Evolutionary conservation across 805 yeast species (phyloP).

Genomic region (Kodamaea laetipori): DNA sequence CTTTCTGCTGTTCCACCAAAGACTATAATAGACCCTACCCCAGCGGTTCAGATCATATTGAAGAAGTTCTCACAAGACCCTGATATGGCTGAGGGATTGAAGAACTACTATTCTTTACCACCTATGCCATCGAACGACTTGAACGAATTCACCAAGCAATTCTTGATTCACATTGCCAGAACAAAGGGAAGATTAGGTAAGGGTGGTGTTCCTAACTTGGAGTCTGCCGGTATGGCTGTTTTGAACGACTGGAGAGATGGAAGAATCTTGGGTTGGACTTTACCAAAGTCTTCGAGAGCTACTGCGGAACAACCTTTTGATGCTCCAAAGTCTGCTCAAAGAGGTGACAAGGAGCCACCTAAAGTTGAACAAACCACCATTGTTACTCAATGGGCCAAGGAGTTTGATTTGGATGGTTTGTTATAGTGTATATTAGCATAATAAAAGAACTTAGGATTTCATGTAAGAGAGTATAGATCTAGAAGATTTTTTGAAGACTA

Average conservation of each 20-base stretch:
- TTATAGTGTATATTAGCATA: constrained; percentile 32
- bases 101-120: constrained; percentile 74
- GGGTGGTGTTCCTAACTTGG: constrained; percentile 91
- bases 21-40: constrained; percentile 78
- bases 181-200: constrained; percentile 87
- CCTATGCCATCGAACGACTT: constrained; percentile 71
- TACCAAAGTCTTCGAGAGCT: constrained; percentile 61
- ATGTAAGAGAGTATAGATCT: too few species aligned
- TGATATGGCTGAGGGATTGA: constrained; percentile 77
- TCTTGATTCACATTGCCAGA: constrained; percentile 90
- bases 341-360: constrained; percentile 48
- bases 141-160: constrained; percentile 78
- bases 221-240: constrained; percentile 78
- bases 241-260: constrained; percentile 98
- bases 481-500: too few species aligned
- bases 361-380: constrained; percentile 70
- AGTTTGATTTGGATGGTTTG: constrained; percentile 86
- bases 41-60: constrained; percentile 75
- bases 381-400: constrained; percentile 90
- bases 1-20: constrained; percentile 89
- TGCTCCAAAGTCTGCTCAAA: constrained; percentile 40
- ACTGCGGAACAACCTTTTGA: constrained; percentile 23
- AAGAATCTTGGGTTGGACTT: constrained; percentile 85
- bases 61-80: constrained; percentile 72
- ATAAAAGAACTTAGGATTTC: too few species aligned